Evolutionary conservation across 345 rosid species (phyloP).

Genomic region (Diplotaxis tenuifolia): DNA sequence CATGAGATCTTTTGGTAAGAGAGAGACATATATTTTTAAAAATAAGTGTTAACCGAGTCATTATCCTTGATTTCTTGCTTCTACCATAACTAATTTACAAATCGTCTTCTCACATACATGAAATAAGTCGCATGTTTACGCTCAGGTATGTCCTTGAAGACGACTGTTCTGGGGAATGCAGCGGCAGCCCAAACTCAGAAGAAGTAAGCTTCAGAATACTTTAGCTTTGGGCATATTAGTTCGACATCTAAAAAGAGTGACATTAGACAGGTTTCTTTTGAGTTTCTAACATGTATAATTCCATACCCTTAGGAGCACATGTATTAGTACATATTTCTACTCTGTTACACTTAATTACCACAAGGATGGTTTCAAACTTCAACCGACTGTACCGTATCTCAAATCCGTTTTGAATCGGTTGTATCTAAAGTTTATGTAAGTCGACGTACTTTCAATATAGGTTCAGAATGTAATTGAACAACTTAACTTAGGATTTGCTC

Average conservation of each 20-base stretch:
- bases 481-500: conserved; percentile 12
- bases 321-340: no score
- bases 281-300: not conserved
- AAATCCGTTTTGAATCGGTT: no score
- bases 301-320: no score
- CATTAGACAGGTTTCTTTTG: not conserved
- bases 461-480: not conserved
- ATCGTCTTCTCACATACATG: no score
- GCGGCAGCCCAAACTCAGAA: no score
- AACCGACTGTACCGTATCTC: no score
- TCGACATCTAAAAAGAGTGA: not conserved
- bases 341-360: no score
- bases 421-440: no score
- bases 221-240: not conserved
- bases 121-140: no score
- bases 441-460: not conserved
- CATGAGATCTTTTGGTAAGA: not conserved
- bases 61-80: not conserved
- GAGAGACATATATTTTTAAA: not conserved
- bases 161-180: not conserved
- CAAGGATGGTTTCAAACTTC: no score
- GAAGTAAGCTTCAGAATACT: not conserved
- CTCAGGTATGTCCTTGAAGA: not conserved
- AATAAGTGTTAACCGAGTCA: not conserved
- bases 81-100: no score